These are phyloP conservation scores for Tetrapisispora namnaoensis DNA, from an alignment of 805 yeast species.

Conservation along the genomic window DNA sequence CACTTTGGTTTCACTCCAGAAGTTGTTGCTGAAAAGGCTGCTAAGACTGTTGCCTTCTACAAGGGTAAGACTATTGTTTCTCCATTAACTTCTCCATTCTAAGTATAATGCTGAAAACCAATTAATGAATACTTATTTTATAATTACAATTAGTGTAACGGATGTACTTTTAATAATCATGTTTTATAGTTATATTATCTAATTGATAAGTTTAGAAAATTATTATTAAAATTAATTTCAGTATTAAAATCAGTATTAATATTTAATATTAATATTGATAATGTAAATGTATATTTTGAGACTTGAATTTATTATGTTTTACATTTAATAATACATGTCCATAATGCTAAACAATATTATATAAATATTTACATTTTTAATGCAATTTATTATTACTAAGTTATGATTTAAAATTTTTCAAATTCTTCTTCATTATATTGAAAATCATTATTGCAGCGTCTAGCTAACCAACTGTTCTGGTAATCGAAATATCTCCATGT, in stretches of 20 bases:
- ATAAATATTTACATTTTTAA: neutral
- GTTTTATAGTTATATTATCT: conserved; percentile 1
- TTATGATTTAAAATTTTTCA: conserved; percentile 24
- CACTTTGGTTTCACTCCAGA: conserved; percentile 84
- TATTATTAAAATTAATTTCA: neutral
- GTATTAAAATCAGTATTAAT: too few species aligned
- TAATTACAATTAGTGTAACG: neutral
- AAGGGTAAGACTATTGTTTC: conserved; percentile 62
- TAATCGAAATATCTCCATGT: conserved; percentile 80
- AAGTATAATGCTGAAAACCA: neutral
- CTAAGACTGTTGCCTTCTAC: conserved; percentile 69
- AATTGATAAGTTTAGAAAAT: neutral
- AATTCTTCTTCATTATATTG: conserved; percentile 40
- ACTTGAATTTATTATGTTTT: neutral
- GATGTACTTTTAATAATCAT: neutral
- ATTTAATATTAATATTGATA: neutral
- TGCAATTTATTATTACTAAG: neutral
- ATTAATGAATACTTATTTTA: neutral
- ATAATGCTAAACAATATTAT: neutral
- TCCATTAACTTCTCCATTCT: conserved; percentile 39
- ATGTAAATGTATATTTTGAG: neutral
- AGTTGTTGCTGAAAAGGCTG: conserved; percentile 82
- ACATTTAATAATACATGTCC: neutral
- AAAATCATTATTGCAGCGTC: conserved; percentile 34
- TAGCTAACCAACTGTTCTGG: conserved; percentile 57